Evolutionary conservation across 2,329 filamentous ascomycete genomes (phyloP), one percentile per base, ranked within the genome.

Genomic region (Colletotrichum spinosum): DNA sequence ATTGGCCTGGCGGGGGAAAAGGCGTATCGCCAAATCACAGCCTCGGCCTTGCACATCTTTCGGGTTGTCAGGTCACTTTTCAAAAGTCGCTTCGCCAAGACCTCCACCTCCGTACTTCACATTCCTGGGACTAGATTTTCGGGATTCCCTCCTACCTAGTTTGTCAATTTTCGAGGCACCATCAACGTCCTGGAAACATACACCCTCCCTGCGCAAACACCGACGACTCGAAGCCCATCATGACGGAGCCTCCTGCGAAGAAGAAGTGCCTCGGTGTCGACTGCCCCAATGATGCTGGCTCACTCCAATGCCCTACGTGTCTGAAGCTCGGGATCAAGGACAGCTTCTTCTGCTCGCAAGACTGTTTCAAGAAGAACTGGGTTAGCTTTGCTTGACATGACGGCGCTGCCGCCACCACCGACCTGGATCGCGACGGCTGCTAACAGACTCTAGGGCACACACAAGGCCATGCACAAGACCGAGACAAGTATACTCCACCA

Each of bases 311-410:
- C 79, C 96, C 96, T 59, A 98, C 93, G 54, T 99, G 96, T 77
- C 85, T 97, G 74, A 97, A 97, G 81, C 83, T 94, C 49, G 92
- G 91, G 58, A 90, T 90, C 72, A 89, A 94, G 76, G 93, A 96
- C 74, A 97, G 93, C 82, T 97, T 90, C 81, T 99, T 98, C 82
- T 99, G 96, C 83, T 94, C 94, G 35, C 96, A 99, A 79, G 96
- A 98, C 72, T 99, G 96, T 84, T 99, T 99, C 83, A 98, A 97
- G 86, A 91, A 90, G 79, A 99, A 94, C 84, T 99, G 96, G 96
- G 96, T 98, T 89, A 72, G 88, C 72, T 68, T 72, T 55, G 13
- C 13, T 33, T 7, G 6, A 55, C 33, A 12, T 17, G 38, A 15
- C 35, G 33, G 13, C 37, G n/a, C n/a, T 39, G 48, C 41, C 49